Conservation (phyloP, 2,329 filamentous ascomycete genomes). For the Shiraia bambusicola region DNA sequence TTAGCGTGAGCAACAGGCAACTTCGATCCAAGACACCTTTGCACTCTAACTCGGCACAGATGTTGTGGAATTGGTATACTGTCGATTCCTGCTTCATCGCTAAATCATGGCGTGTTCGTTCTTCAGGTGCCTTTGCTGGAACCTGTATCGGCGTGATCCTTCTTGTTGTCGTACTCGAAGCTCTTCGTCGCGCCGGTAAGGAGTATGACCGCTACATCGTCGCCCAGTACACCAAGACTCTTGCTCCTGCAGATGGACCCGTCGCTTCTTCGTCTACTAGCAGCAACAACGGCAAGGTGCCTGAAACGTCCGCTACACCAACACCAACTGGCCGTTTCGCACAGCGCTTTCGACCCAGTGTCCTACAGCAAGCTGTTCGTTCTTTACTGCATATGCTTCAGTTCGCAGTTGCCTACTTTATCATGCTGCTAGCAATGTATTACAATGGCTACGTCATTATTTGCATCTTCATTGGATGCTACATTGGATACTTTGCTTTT, state of each 20-base stretch:
- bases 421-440: slow-evolving; percentile 73
- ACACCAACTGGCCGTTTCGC: slow-evolving; percentile 1
- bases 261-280: slow-evolving; percentile 20
- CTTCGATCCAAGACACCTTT: not conserved
- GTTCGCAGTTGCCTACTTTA: slow-evolving; percentile 76
- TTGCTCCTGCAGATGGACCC: slow-evolving; percentile 3
- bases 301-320: slow-evolving; percentile 6
- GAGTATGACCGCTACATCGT: slow-evolving; percentile 73
- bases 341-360: slow-evolving; percentile 53
- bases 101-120: slow-evolving; percentile 69
- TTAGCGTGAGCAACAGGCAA: slow-evolving; percentile 22
- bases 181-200: slow-evolving; percentile 68
- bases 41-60: slow-evolving; percentile 39
- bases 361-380: slow-evolving; percentile 68
- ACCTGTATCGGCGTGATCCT: slow-evolving; percentile 78
- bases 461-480: slow-evolving; percentile 43
- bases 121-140: slow-evolving; percentile 71
- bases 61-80: slow-evolving; percentile 81
- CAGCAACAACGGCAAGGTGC: slow-evolving; percentile 14
- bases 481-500: slow-evolving; percentile 40
- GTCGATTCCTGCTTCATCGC: slow-evolving; percentile 72
- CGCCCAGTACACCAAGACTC: slow-evolving; percentile 48
- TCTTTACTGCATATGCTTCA: slow-evolving; percentile 71
- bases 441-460: slow-evolving; percentile 70
- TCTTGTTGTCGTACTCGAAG: slow-evolving; percentile 71